Conservation (phyloP, 2,329 filamentous ascomycete genomes). For the Fusarium paranaense region DNA sequence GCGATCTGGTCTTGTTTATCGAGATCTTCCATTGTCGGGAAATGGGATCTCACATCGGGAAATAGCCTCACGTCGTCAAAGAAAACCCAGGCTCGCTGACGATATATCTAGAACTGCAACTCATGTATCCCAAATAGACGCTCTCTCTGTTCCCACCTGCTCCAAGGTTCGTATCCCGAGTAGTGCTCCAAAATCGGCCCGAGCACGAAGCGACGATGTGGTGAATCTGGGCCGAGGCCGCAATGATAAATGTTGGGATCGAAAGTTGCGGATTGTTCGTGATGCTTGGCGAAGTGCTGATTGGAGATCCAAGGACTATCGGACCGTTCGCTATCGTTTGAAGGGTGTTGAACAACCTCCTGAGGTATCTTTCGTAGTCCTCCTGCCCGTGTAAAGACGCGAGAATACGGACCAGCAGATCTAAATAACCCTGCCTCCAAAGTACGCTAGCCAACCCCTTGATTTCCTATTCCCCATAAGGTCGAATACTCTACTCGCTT, state of each 20-base stretch:
- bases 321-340: no score
- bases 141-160: neutral
- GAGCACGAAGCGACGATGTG: no score
- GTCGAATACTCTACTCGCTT: neutral
- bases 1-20: neutral
- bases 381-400: neutral
- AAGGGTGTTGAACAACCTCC: neutral
- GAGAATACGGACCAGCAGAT: neutral
- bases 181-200: neutral
- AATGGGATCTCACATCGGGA: neutral
- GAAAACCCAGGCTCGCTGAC: slow-evolving; percentile 1
- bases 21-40: neutral
- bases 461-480: neutral
- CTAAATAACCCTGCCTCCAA: neutral
- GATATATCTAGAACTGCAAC: neutral
- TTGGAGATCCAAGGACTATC: neutral
- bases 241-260: neutral
- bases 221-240: neutral
- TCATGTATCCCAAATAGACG: neutral
- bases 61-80: neutral
- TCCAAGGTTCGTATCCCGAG: neutral
- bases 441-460: neutral
- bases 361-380: neutral
- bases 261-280: neutral
- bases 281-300: neutral